Evolutionary conservation across 208 protist species (phyloP).

Genomic region (Strigomonas galati): DNA sequence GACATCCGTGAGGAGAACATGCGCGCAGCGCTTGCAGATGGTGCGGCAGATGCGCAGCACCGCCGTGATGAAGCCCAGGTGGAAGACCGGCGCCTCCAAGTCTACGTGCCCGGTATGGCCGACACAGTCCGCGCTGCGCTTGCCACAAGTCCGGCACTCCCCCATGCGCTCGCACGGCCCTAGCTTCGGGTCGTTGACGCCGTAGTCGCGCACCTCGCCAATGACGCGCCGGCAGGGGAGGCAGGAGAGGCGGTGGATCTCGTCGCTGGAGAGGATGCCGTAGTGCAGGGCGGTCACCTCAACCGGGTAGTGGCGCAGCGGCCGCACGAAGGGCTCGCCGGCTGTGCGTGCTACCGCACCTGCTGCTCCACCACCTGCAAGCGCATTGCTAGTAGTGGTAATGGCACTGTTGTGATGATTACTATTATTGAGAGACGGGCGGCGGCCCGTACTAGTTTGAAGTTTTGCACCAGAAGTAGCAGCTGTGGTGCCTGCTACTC

Average conservation of each 20-base stretch:
- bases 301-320: constrained; percentile 48
- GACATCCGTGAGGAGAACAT: constrained; percentile 86
- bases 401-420: no score
- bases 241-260: constrained; percentile 83
- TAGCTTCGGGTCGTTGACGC: constrained; percentile 90
- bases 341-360: no score
- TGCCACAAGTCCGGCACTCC: constrained; percentile 93
- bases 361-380: no score
- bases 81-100: constrained; percentile 98
- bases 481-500: neutral
- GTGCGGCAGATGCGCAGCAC: constrained; percentile 94
- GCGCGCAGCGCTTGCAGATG: constrained; percentile 97
- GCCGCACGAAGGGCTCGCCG: constrained; percentile 48
- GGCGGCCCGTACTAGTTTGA: no score
- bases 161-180: constrained; percentile 86
- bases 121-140: constrained; percentile 91
- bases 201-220: constrained; percentile 56
- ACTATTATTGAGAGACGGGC: no score
- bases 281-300: constrained; percentile 85
- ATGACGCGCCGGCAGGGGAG: constrained; percentile 76
- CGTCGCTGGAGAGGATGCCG: constrained; percentile 82
- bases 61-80: constrained; percentile 96
- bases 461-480: no score
- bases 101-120: constrained; percentile 99
- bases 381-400: no score